A percentile compares a stretch with the other conserved stretches of the same genome.
Evolutionary conservation across 2,329 filamentous ascomycete genomes (phyloP).

Genomic region (Colletotrichum sansevieriae): DNA sequence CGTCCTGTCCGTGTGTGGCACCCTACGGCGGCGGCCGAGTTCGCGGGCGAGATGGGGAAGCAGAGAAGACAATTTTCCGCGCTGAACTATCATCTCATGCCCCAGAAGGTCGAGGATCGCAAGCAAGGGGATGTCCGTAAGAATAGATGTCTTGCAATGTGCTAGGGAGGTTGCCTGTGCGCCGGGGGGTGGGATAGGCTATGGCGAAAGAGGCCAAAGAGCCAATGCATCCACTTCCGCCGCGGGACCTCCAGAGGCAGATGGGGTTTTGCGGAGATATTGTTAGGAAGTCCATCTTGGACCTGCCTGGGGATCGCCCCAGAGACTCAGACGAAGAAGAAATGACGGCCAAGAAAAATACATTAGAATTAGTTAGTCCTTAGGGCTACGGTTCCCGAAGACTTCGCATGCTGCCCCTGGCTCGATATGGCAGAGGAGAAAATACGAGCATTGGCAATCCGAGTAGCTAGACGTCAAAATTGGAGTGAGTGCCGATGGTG

Average conservation of each 20-base stretch:
- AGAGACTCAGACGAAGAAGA: conserved; percentile 31
- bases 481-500: conserved; percentile 38
- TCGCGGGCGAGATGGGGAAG: conserved; percentile 22
- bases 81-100: neutral
- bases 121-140: conserved; percentile 31
- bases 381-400: neutral
- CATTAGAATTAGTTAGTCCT: neutral
- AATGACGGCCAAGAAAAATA: conserved; percentile 18
- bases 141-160: conserved; percentile 22
- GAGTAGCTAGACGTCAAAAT: conserved; percentile 34
- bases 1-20: conserved; percentile 29
- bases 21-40: conserved; percentile 34
- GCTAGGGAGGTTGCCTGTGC: conserved; percentile 5
- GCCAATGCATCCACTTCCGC: conserved; percentile 15
- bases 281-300: neutral
- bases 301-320: conserved; percentile 12
- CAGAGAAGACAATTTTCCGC: conserved; percentile 3
- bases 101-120: conserved; percentile 17
- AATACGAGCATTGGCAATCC: conserved; percentile 38
- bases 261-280: conserved; percentile 21
- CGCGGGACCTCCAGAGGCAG: conserved; percentile 13
- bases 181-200: conserved; percentile 5
- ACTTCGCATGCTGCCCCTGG: conserved; percentile 24
- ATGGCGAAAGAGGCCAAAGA: conserved; percentile 21
- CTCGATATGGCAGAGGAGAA: neutral